Conservation (phyloP, 2,329 filamentous ascomycete genomes). For the Byssothecium circinans region DNA sequence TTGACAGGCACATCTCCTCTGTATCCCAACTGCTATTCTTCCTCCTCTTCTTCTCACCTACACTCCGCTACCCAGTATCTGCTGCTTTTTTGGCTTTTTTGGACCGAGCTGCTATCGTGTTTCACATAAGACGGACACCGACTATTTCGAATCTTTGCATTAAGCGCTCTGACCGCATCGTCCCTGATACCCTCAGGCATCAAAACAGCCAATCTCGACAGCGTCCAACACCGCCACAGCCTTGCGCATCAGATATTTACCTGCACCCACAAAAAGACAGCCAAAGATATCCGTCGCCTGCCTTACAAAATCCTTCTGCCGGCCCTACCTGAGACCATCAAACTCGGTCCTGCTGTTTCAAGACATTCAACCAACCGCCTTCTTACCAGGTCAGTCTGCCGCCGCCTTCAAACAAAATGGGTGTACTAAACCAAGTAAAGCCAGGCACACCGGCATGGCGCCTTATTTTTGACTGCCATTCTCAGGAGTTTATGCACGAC, state of each 20-base stretch:
- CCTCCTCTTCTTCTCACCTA: conserved; percentile 16
- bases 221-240: conserved; percentile 13
- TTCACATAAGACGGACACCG: conserved; percentile 31
- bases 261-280: conserved; percentile 18
- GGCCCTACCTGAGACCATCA: no score
- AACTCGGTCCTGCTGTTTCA: conserved; percentile 32
- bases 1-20: conserved; percentile 14
- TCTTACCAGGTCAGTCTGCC: conserved; percentile 17
- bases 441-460: conserved; percentile 25
- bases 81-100: conserved; percentile 19
- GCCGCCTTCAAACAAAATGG: conserved; percentile 25
- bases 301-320: conserved; percentile 16
- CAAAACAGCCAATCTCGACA: conserved; percentile 37
- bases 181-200: conserved; percentile 26
- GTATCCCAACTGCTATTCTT: conserved; percentile 8
- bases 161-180: conserved; percentile 39
- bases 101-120: conserved; percentile 28
- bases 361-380: conserved; percentile 21
- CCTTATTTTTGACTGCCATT: conserved; percentile 35
- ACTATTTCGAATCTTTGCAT: conserved; percentile 29
- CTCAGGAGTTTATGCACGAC: conserved; percentile 15
- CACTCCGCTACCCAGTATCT: conserved; percentile 23
- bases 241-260: conserved; percentile 26
- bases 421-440: conserved; percentile 26
- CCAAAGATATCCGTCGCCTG: conserved; percentile 22